Base-by-base conservation (phyloP, 2,329 filamentous ascomycete genomes). In the Phaeosphaeriaceae sp. region DNA sequence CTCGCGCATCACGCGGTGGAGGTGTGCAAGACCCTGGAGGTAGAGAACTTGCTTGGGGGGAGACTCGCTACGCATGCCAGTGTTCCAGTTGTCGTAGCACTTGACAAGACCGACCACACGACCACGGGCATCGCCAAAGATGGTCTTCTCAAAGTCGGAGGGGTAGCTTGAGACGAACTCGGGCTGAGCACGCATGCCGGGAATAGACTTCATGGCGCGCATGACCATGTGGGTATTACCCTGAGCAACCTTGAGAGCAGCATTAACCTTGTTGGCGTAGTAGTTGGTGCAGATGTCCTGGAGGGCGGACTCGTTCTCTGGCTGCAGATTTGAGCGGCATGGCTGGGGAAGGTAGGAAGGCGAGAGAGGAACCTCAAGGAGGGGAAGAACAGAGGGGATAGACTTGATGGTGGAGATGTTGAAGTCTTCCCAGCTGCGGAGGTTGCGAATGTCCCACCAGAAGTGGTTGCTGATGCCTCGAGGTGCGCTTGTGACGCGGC, bases 391-490 rank as follows among this genome's bases (percentile, higher is more conserved):
- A 26, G 86, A 86, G 1, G 88, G 88, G 37, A 96, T 85, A 5
- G 84, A 79, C 59, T 87, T 81, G 69, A 97, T 87, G 48, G 87
- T 85, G 45, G 81, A 73, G 9, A 89, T 78, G 58, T 84, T 90
- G 82, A 97, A 97, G 61, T 85, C 83, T 42, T 83, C 83, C 93
- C 93, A 97, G 54, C 86, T 83, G 55, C 90, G 86, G 59, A 97
- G 80, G 70, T 95, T 93, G 61, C 93, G 89, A 50, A 96, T 83
- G 67, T 97, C 93, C 89, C 91, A 97, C 93, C 93, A 97, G 74
- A 93, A 96, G 77, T 96, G 87, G 72, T 87, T 90, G 64, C 83
- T 87, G 74, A 81, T 83, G 66, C 81, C 86, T 71, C 85, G 89
- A 56, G 80, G 84, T 76, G 86, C 70, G 68, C 88, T 87, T 51